phyloP scores from a whole-genome alignment of 805 yeast genomes.

The Candida michaelii region DNA sequence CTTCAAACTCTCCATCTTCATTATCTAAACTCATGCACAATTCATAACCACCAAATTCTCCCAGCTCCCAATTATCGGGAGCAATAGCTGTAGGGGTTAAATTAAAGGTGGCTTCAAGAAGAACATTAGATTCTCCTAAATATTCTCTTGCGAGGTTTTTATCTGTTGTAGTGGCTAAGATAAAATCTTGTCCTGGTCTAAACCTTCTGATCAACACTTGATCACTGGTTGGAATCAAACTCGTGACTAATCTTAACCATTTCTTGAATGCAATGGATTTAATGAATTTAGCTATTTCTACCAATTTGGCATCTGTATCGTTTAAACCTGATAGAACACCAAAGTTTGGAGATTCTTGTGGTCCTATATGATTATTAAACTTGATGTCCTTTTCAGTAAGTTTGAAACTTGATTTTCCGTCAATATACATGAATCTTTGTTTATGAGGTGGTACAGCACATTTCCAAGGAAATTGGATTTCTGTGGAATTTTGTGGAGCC shows the following conservation, averaged over 20 bases:
- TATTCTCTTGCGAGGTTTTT: slow-evolving; percentile 34
- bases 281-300: slow-evolving; percentile 58
- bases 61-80: slow-evolving; percentile 76
- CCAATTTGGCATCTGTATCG: slow-evolving; percentile 41
- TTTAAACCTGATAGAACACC: slow-evolving; percentile 21
- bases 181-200: slow-evolving; percentile 93
- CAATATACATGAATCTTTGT: slow-evolving; percentile 80
- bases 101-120: slow-evolving; percentile 77
- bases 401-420: slow-evolving; percentile 49
- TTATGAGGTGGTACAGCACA: slow-evolving; percentile 93
- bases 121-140: slow-evolving; percentile 38
- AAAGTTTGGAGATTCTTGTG: slow-evolving; percentile 61
- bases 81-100: slow-evolving; percentile 64
- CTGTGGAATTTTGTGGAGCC: slow-evolving; percentile 56
- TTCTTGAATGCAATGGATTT: slow-evolving; percentile 62
- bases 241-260: slow-evolving; percentile 67
- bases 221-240: slow-evolving; percentile 59
- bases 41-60: slow-evolving; percentile 95
- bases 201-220: slow-evolving; percentile 78
- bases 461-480: slow-evolving; percentile 77
- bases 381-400: slow-evolving; percentile 35
- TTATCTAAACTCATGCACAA: slow-evolving; percentile 71
- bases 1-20: slow-evolving; percentile 42
- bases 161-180: slow-evolving; percentile 72
- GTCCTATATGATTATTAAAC: slow-evolving; percentile 31